Evolutionary conservation across 2,329 filamentous ascomycete genomes (phyloP).

Genomic region (Fusarium verticillioides): DNA sequence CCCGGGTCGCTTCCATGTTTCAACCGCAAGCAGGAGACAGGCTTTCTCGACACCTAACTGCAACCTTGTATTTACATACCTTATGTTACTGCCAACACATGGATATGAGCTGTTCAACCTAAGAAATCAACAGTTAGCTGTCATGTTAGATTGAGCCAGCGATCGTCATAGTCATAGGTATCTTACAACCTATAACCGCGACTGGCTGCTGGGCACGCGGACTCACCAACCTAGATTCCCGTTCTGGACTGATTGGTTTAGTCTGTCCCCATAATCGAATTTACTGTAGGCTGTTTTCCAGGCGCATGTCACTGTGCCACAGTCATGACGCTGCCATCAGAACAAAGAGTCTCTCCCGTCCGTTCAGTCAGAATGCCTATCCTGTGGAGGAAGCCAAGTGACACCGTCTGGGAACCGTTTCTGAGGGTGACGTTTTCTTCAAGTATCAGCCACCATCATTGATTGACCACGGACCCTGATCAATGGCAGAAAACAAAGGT

Average conservation of each 20-base stretch:
- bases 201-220: constrained; percentile 6
- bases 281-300: constrained; percentile 1
- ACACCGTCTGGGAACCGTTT: constrained; percentile 30
- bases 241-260: constrained; percentile 21
- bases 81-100: constrained; percentile 3
- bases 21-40: constrained; percentile 7
- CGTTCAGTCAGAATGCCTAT: neutral
- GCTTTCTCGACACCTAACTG: neutral
- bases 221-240: constrained; percentile 4
- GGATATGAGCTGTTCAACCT: constrained; percentile 12
- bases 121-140: constrained; percentile 13
- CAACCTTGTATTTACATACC: neutral
- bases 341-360: neutral
- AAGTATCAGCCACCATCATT: constrained; percentile 37
- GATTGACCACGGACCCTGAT: constrained; percentile 8
- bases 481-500: constrained; percentile 15
- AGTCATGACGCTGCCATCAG: constrained; percentile 30
- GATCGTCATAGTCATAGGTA: constrained; percentile 8
- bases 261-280: constrained; percentile 10
- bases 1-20: constrained; percentile 25
- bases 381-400: constrained; percentile 5
- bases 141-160: constrained; percentile 11
- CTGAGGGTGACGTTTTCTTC: constrained; percentile 38
- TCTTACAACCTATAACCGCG: neutral
- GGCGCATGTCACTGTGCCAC: constrained; percentile 40